These are phyloP conservation scores for Potentilla sterilis DNA, from an alignment of 306 rosid genomes.

Conservation along the genomic window DNA sequence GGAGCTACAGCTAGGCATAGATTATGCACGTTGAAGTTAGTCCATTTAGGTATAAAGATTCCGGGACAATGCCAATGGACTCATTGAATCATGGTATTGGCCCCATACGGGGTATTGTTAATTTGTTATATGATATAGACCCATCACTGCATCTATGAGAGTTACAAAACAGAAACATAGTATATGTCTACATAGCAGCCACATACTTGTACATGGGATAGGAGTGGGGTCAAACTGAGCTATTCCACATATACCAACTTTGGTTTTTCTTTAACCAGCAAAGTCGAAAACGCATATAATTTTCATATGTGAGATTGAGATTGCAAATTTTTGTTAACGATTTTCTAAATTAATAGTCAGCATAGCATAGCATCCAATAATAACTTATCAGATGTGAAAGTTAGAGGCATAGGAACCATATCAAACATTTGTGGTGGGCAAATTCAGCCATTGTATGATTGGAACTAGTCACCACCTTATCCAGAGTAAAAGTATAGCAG, in stretches of 20 bases:
- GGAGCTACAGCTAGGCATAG: background rate
- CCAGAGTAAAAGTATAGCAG: background rate
- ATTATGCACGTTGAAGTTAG: background rate
- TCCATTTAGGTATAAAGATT: background rate
- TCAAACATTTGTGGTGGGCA: conserved; percentile 16
- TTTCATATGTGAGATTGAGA: background rate
- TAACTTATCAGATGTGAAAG: background rate
- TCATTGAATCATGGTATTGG: background rate
- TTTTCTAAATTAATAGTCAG: background rate
- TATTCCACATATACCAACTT: background rate
- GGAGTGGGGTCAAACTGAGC: conserved; percentile 16
- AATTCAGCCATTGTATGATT: background rate
- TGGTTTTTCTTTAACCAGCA: background rate
- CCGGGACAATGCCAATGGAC: background rate
- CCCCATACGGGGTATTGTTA: background rate
- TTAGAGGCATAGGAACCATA: background rate
- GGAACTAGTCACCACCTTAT: conserved; percentile 6
- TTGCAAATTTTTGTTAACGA: background rate
- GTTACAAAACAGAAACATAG: background rate
- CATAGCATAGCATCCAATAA: background rate
- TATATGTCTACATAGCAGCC: conserved; percentile 2
- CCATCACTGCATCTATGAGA: background rate
- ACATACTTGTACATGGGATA: conserved; percentile 16
- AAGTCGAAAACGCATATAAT: background rate
- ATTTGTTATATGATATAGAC: background rate